Evolutionary conservation across 2,329 filamentous ascomycete genomes (phyloP), one percentile per base, ranked within the genome.

Genomic region (Ambrosiella beaveri): DNA sequence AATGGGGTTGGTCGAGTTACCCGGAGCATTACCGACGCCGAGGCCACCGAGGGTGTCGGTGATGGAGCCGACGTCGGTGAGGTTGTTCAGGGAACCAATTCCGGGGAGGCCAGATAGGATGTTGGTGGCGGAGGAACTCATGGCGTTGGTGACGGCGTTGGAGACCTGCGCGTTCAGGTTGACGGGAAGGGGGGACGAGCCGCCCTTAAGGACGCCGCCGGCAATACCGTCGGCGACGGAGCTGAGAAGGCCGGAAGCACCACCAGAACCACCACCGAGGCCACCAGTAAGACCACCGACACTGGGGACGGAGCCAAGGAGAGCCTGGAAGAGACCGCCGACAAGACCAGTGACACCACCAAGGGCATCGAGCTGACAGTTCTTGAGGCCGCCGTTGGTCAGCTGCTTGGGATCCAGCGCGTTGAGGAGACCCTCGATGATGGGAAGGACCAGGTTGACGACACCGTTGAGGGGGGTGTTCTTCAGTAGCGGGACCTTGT

Each of bases 351-450:
- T 27, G 9, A 59, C 41, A 13, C 41, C 49, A 8, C 45, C 17
- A 2, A 60, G 8, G 8, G 54, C 39, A 3, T 12, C 1, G 36
- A 57, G 15, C 2, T 40, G n/a, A 17, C 15, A n/a, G 44, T 12
- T 7, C 9, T 40, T 35, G 19, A 37, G 44, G 13, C 45, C 15
- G 7, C 19, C 19, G 41, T 56, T 37, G n/a, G 37, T 11, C 37
- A 19, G 36, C 4, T 39, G 35, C n/a, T 2, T 41, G 6, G 44
- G 7, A n/a, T 55, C 47, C 13, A 52, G 12, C 6, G 15, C 9
- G 19, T 36, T 37, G 12, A 59, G 52, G 12, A 62, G 35, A 53
- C 45, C 47, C 52, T 62, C 57, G 7, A 62, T 3, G 3, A 57
- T 13, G 44, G 59, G 59, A 11, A 56, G 15, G 15, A 27, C 12